These are phyloP conservation scores for Staphylotrichum longicolle DNA, from an alignment of 495 filamentous ascomycete genomes.

Conservation along the genomic window DNA sequence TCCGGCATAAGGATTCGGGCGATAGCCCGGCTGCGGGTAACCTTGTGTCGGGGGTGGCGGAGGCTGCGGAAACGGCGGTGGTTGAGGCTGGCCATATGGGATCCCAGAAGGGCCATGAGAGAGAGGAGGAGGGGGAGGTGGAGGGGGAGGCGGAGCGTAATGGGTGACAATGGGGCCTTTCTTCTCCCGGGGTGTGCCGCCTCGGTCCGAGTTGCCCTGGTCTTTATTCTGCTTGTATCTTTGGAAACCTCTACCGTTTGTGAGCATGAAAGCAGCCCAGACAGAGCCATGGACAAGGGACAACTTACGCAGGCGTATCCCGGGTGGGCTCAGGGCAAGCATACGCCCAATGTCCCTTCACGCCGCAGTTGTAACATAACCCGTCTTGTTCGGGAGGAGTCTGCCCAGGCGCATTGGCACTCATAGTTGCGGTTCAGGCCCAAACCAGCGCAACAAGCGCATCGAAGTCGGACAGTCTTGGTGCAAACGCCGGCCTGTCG, in stretches of 20 bases:
- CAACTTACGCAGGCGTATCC: conserved; percentile 58
- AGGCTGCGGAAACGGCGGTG: conserved; percentile 28
- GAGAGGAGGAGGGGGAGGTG: conserved; percentile 10
- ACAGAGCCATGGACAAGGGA: conserved; percentile 6
- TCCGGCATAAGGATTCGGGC: conserved; percentile 24
- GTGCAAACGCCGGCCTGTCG: no score
- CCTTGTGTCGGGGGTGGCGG: conserved; percentile 30
- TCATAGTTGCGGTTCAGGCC: conserved; percentile 26
- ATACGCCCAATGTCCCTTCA: conserved; percentile 46
- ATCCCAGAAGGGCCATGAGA: conserved; percentile 25
- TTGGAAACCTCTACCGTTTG: conserved; percentile 38
- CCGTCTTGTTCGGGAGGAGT: conserved; percentile 35
- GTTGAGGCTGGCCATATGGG: conserved; percentile 25
- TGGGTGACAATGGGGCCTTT: conserved; percentile 46
- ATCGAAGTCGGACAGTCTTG: no score
- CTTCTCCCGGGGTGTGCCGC: conserved; percentile 30
- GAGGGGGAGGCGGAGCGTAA: conserved; percentile 39
- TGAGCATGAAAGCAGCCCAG: conserved; percentile 23
- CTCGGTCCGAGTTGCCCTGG: conserved; percentile 33
- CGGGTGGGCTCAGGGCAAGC: conserved; percentile 52
- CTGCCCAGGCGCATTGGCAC: conserved; percentile 38
- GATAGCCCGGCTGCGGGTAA: conserved; percentile 26
- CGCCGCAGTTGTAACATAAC: conserved; percentile 53
- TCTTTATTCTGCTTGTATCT: conserved; percentile 42
- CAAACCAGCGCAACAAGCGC: neutral